These are phyloP conservation scores for Raphanus raphanistrum DNA, from an alignment of 345 rosid genomes.

Conservation along the genomic window DNA sequence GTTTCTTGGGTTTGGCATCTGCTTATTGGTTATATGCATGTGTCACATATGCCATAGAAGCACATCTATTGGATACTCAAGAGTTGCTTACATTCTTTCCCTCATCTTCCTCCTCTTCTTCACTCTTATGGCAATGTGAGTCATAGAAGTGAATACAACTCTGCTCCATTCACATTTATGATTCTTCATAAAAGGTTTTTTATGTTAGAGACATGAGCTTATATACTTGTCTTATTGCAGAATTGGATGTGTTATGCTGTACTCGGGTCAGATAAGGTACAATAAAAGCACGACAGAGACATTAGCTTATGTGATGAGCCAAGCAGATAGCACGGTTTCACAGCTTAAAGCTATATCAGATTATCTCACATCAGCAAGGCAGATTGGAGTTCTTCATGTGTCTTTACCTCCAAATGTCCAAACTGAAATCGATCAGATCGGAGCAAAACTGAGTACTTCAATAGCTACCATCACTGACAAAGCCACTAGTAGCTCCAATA, in stretches of 20 bases:
- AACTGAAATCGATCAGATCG: constrained; percentile 83
- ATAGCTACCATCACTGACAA: constrained; percentile 53
- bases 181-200: neutral
- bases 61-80: constrained; percentile 60
- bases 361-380: constrained; percentile 69
- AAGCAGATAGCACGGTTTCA: constrained; percentile 61
- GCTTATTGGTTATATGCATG: constrained; percentile 50
- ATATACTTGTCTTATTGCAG: constrained; percentile 44
- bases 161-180: neutral
- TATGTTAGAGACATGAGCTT: neutral
- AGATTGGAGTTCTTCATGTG: constrained; percentile 65
- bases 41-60: constrained; percentile 52
- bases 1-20: constrained; percentile 75
- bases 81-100: constrained; percentile 60
- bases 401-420: constrained; percentile 74
- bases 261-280: constrained; percentile 72
- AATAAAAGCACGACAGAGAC: constrained; percentile 66
- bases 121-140: constrained; percentile 69
- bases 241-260: constrained; percentile 74
- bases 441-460: constrained; percentile 56
- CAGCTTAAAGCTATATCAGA: constrained; percentile 68
- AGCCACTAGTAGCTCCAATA: constrained; percentile 55
- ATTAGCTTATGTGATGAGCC: constrained; percentile 68
- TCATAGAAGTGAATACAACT: neutral
- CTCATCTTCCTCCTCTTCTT: constrained; percentile 67